Evolutionary conservation across 768 basidiomycete species (phyloP).

Genomic region (Myochromella boudieri): DNA sequence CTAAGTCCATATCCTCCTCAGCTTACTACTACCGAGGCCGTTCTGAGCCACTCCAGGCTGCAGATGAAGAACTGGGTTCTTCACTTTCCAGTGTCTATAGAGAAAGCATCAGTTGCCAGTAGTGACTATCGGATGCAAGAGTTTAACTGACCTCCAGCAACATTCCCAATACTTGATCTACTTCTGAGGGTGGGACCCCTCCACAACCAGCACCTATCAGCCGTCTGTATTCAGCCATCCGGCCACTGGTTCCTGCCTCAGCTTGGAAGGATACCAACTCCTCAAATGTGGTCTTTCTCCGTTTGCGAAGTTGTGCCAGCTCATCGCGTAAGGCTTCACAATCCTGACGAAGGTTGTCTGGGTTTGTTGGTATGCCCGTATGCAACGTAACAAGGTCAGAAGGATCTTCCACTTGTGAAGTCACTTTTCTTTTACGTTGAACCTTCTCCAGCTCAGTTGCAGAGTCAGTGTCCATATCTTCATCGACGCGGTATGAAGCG

Average conservation of each 20-base stretch:
- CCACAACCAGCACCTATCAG: constrained; percentile 91
- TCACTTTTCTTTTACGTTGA: constrained; percentile 57
- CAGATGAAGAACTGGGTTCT: constrained; percentile 65
- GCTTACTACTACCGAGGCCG: too few relatives aligned
- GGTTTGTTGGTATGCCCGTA: constrained; percentile 55
- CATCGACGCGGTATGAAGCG: constrained; percentile 45
- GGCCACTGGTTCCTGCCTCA: constrained; percentile 86
- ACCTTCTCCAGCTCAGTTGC: constrained; percentile 41
- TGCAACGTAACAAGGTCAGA: constrained; percentile 64
- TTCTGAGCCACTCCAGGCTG: constrained; percentile 45
- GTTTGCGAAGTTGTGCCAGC: constrained; percentile 61
- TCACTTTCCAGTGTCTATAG: constrained; percentile 77
- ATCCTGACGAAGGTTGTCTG: constrained; percentile 47
- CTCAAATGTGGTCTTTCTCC: constrained; percentile 72
- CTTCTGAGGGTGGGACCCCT: constrained; percentile 80
- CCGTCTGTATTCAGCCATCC: constrained; percentile 86
- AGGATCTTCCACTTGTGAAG: constrained; percentile 53
- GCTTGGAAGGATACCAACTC: constrained; percentile 80
- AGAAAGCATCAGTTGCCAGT: constrained; percentile 5
- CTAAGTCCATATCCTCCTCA: too few relatives aligned
- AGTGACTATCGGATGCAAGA: not conserved
- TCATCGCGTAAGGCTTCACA: constrained; percentile 69
- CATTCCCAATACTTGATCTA: constrained; percentile 83
- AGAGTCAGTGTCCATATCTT: constrained; percentile 39
- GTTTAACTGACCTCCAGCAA: constrained; percentile 72